Evolutionary conservation across 106 monocot species (phyloP).

Genomic region (Dioscorea dumetorum): DNA sequence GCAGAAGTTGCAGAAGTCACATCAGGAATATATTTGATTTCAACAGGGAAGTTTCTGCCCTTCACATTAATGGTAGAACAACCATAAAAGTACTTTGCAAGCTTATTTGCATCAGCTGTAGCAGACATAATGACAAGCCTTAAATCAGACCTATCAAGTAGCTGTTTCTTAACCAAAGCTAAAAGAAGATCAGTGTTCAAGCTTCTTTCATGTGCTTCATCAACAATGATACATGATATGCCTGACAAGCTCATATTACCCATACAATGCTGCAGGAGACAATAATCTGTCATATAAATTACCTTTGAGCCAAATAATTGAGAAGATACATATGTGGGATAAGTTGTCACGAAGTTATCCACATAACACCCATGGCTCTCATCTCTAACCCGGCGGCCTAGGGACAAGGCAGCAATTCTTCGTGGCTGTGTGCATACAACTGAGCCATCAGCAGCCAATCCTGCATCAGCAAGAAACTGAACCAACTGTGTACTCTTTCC

Average conservation of each 20-base stretch:
- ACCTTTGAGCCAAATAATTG: slow-evolving; percentile 39
- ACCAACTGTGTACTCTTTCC: slow-evolving; percentile 98
- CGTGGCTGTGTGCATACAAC: slow-evolving; percentile 95
- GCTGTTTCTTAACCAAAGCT: slow-evolving; percentile 67
- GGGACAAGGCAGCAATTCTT: slow-evolving; percentile 74
- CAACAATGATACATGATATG: slow-evolving; percentile 72
- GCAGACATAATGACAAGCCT: slow-evolving; percentile 95
- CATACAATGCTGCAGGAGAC: slow-evolving; percentile 79
- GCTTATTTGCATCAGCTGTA: slow-evolving; percentile 75
- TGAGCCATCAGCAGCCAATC: slow-evolving; percentile 47
- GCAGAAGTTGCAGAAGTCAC: slow-evolving; percentile 27
- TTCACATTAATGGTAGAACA: slow-evolving; percentile 59
- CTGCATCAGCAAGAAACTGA: slow-evolving; percentile 82
- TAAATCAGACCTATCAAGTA: slow-evolving; percentile 60
- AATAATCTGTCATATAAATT: slow-evolving; percentile 84
- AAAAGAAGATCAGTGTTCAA: slow-evolving; percentile 87
- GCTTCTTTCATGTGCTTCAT: slow-evolving; percentile 99
- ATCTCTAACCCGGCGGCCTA: slow-evolving; percentile 69
- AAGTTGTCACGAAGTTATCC: slow-evolving; percentile 36
- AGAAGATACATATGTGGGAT: slow-evolving; percentile 41
- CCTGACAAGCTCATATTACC: slow-evolving; percentile 37
- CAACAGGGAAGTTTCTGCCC: slow-evolving; percentile 88
- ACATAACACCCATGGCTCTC: slow-evolving; percentile 74
- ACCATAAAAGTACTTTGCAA: slow-evolving; percentile 71
- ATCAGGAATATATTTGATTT: slow-evolving; percentile 76